Base-by-base conservation (phyloP, 2,329 filamentous ascomycete species). In the Massarina eburnea region DNA sequence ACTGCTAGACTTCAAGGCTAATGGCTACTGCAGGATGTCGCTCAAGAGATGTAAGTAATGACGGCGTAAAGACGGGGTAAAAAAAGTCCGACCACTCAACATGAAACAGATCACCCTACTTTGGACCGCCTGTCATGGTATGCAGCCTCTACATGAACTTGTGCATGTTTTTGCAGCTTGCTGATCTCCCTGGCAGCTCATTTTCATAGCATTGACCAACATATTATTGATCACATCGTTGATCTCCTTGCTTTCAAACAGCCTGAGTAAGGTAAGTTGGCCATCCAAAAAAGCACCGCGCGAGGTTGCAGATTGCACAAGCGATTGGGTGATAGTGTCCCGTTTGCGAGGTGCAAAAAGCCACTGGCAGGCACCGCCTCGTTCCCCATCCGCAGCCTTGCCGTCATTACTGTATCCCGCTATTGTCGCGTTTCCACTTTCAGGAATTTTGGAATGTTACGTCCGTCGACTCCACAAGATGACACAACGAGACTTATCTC, bases 141-240 rank as follows among this genome's bases (percentile, higher is more conserved):
- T 47, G 52, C 39, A 14, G 47, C 39, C 36, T n/a, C 30, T 26
- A 4, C 35, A n/a, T 17, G 22, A 19, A 38, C 26, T 35, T 9
- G 14, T 40, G 34, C 46, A 57, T 58, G 14, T 26, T 48, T 39
- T 24, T 39, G 27, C 47, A 22, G 41, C 58, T 48, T 57, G 55
- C 67, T 70, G 56, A 71, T 50, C 21, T 12, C 32, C 15, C 33
- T 30, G 26, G 44, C 48, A 75, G 79, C 77, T 90, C 51, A 76
- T 90, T 39, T 92, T 92, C 69, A 81, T 92, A 51, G 86, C 80
- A 19, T 75, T 92, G 61, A 89, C 86, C 34, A 88, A 88, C 46
- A 89, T 92, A 57, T 76, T 94, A 7, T 78, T 94, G 24, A 86
- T 89, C 71, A 89, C 88, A 39, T 88, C 85, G 17, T 73, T 91